phyloP scores from a whole-genome alignment of 2,329 filamentous ascomycete genomes.

The Hypoxylon sp. region DNA sequence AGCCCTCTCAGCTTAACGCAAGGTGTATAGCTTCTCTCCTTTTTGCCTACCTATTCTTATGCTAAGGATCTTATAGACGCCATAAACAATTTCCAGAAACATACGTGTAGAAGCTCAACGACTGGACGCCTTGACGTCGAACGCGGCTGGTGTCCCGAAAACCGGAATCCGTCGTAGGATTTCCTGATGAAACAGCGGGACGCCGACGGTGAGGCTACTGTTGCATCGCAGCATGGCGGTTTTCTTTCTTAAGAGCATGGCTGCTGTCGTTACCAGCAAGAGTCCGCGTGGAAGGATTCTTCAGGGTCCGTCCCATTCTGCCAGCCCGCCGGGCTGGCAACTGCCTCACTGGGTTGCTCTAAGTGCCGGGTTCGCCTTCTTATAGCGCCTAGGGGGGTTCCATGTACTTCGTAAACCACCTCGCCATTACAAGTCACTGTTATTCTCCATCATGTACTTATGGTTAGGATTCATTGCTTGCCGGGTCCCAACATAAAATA shows the following conservation, averaged over 20 bases:
- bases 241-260: conserved; percentile 15
- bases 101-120: not conserved
- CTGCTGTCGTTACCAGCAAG: conserved; percentile 3
- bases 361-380: not conserved
- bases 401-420: too few species aligned
- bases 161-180: conserved; percentile 12
- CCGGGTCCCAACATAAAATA: too few species aligned
- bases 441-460: conserved; percentile 1
- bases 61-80: too few species aligned
- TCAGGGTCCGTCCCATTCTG: conserved; percentile 16
- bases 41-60: not conserved
- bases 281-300: conserved; percentile 23
- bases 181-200: conserved; percentile 13
- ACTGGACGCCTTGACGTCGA: not conserved
- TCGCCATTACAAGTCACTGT: conserved; percentile 5
- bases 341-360: conserved; percentile 5
- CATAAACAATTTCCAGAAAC: too few species aligned
- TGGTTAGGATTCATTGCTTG: too few species aligned
- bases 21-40: too few species aligned
- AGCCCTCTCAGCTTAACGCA: too few species aligned
- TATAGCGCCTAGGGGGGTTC: conserved; percentile 14
- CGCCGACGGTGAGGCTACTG: conserved; percentile 9
- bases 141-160: conserved; percentile 2
- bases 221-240: not conserved
- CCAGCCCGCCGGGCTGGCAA: too few species aligned